phyloP scores from a whole-genome alignment of 352 stramenopile genomes.

The Pythium diclinum region DNA sequence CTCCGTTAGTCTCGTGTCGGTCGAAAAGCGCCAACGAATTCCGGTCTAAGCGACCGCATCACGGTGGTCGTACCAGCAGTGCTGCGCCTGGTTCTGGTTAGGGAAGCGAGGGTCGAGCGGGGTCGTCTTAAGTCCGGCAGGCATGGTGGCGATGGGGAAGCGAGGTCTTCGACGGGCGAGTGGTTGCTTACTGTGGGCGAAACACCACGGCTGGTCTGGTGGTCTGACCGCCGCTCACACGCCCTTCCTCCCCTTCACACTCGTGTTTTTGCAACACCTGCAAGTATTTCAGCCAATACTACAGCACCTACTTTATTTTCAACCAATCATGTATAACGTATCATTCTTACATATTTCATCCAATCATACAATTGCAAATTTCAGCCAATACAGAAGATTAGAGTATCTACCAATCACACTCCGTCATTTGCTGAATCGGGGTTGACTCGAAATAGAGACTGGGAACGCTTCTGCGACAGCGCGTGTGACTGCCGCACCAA shows the following conservation, averaged over 20 bases:
- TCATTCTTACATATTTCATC: neutral
- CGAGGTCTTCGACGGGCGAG: neutral
- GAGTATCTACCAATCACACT: neutral
- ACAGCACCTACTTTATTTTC: neutral
- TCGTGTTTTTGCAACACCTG: constrained; percentile 25
- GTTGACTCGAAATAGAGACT: constrained; percentile 3
- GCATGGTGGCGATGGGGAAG: constrained; percentile 34
- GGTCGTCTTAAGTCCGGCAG: constrained; percentile 77
- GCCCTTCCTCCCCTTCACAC: constrained; percentile 5
- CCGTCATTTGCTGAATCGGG: neutral
- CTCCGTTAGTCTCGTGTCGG: neutral
- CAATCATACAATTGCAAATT: neutral
- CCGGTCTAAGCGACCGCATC: neutral
- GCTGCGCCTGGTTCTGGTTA: constrained; percentile 86
- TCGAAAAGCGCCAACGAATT: neutral
- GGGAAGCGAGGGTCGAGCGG: constrained; percentile 85
- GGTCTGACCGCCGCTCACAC: constrained; percentile 12
- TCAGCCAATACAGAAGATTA: neutral
- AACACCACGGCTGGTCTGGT: constrained; percentile 7
- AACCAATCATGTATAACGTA: neutral
- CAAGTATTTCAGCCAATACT: constrained; percentile 4
- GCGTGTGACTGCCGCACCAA: neutral
- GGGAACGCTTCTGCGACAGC: neutral
- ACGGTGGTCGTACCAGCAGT: constrained; percentile 58
- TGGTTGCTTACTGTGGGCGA: constrained; percentile 19